These are phyloP conservation scores for Mycena sanguinolenta DNA, from an alignment of 768 basidiomycete genomes.

Conservation along the genomic window DNA sequence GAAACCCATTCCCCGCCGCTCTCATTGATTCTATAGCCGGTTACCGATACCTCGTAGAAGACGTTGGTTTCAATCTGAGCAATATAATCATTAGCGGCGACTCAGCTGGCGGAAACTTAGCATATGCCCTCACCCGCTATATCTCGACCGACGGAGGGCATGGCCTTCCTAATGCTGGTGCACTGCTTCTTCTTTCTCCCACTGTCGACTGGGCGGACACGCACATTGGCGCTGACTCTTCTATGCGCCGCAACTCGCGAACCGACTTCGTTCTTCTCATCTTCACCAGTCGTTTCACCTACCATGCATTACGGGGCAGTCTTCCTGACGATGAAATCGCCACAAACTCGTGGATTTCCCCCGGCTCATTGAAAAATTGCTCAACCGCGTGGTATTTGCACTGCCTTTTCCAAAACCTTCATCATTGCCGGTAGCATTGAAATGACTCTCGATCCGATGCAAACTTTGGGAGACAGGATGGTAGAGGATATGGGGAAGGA, in stretches of 20 bases:
- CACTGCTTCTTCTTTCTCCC: slow-evolving; percentile 52
- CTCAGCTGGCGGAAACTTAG: slow-evolving; percentile 68
- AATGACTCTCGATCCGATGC: slow-evolving; percentile 45
- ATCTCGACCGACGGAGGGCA: slow-evolving; percentile 33
- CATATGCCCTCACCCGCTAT: slow-evolving; percentile 54
- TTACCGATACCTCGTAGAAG: slow-evolving; percentile 62
- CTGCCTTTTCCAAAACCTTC: slow-evolving; percentile 52
- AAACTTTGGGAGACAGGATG: slow-evolving; percentile 46
- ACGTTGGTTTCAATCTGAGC: slow-evolving; percentile 53
- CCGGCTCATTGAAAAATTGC: slow-evolving; percentile 27
- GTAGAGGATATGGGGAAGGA: slow-evolving; percentile 46
- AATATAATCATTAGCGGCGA: slow-evolving; percentile 66
- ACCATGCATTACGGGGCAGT: slow-evolving; percentile 16
- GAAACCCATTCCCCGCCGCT: slow-evolving; percentile 65
- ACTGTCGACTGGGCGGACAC: slow-evolving; percentile 34
- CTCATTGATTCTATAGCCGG: slow-evolving; percentile 66
- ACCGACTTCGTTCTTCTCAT: slow-evolving; percentile 18
- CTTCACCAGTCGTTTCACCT: slow-evolving; percentile 13
- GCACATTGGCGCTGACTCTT: too few species aligned
- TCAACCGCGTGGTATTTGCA: slow-evolving; percentile 17
- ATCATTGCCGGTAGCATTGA: slow-evolving; percentile 51
- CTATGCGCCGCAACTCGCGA: slow-evolving; percentile 26
- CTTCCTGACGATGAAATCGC: slow-evolving; percentile 27
- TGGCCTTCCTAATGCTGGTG: slow-evolving; percentile 41
- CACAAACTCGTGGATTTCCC: slow-evolving; percentile 28